These are phyloP conservation scores for Nitzschia inconspicua DNA, from an alignment of 108 stramenopile species.

Conservation along the genomic window DNA sequence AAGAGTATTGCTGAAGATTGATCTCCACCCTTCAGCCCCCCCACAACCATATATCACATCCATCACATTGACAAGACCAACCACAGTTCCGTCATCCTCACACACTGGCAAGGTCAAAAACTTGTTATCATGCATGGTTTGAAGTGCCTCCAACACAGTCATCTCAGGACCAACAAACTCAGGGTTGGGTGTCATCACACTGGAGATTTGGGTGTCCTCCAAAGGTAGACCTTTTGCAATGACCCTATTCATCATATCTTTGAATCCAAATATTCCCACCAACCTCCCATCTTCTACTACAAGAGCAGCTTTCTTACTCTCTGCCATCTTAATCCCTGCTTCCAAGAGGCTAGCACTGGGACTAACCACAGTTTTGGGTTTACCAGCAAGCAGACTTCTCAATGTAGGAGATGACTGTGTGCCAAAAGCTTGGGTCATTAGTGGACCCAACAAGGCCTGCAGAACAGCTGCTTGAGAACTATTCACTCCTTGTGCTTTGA, in stretches of 20 bases:
- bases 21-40: constrained; percentile 81
- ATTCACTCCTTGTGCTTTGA: constrained; percentile 51
- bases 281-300: constrained; percentile 73
- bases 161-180: constrained; percentile 84
- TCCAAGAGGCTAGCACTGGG: constrained; percentile 65
- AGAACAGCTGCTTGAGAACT: constrained; percentile 59
- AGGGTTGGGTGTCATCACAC: constrained; percentile 92
- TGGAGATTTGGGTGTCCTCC: constrained; percentile 65
- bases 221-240: constrained; percentile 79
- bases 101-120: constrained; percentile 91
- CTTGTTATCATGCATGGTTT: constrained; percentile 92
- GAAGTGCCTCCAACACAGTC: constrained; percentile 86
- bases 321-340: constrained; percentile 77
- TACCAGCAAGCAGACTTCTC: constrained; percentile 64
- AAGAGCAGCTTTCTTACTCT: constrained; percentile 79
- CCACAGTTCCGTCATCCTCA: constrained; percentile 72
- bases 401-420: constrained; percentile 62
- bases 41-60: constrained; percentile 85
- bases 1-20: constrained; percentile 66
- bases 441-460: constrained; percentile 57
- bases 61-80: constrained; percentile 95
- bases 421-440: constrained; percentile 70
- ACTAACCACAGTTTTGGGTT: constrained; percentile 60
- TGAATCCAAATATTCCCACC: constrained; percentile 92
- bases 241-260: constrained; percentile 92